A percentile compares a stretch with the other conserved stretches of the same genome.
Evolutionary conservation across 2,329 filamentous ascomycete genomes (phyloP).

Genomic region (Aschersonia sp.): DNA sequence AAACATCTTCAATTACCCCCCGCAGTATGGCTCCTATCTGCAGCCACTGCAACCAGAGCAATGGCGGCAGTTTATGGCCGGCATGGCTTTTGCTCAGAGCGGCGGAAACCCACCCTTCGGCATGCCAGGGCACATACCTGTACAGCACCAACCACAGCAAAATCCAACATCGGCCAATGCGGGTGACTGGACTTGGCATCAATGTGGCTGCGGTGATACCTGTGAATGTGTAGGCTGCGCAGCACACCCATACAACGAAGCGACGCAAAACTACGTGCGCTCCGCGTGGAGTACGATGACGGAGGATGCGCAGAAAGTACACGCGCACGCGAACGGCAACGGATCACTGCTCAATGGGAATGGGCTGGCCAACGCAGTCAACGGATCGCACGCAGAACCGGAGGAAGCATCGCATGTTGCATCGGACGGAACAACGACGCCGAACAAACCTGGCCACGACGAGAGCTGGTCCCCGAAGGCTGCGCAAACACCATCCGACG

Average conservation of each 20-base stretch:
- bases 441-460: slow-evolving; percentile 9
- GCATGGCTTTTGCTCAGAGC: slow-evolving; percentile 10
- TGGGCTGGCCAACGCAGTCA: slow-evolving; percentile 10
- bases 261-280: slow-evolving; percentile 38
- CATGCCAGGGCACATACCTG: slow-evolving; percentile 9
- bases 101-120: slow-evolving; percentile 7
- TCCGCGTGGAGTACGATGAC: slow-evolving; percentile 29
- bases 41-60: slow-evolving; percentile 39
- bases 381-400: slow-evolving; percentile 10
- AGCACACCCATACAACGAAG: slow-evolving; percentile 52
- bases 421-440: slow-evolving; percentile 7
- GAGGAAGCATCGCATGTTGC: slow-evolving; percentile 9
- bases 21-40: slow-evolving; percentile 38
- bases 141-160: slow-evolving; percentile 5
- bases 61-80: slow-evolving; percentile 32
- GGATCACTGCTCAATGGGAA: slow-evolving; percentile 6
- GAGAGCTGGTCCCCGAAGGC: slow-evolving; percentile 21
- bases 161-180: slow-evolving; percentile 5
- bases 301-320: slow-evolving; percentile 15
- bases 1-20: slow-evolving; percentile 36
- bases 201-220: slow-evolving; percentile 47
- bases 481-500: slow-evolving; percentile 31
- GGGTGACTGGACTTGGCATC: slow-evolving; percentile 20
- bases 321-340: slow-evolving; percentile 5
- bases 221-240: slow-evolving; percentile 56